Conservation (phyloP, 352 stramenopile genomes). For the Thraustochytrium sp. region DNA sequence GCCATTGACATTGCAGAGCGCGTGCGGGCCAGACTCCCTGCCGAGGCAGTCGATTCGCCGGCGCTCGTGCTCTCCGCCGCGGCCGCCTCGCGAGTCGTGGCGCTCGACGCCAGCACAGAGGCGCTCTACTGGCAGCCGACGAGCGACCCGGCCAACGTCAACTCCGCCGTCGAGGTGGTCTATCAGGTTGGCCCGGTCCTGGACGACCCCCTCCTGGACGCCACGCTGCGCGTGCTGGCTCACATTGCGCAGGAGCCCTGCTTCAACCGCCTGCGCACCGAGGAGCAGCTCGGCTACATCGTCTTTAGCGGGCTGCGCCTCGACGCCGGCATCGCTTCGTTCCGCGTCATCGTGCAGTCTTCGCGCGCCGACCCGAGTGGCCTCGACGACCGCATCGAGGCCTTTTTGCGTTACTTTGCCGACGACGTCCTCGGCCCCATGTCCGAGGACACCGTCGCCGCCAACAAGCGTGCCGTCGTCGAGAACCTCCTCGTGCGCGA, state of each 20-base stretch:
- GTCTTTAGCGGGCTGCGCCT: constrained; percentile 61
- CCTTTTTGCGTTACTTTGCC: constrained; percentile 55
- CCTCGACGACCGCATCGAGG: constrained; percentile 64
- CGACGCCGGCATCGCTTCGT: constrained; percentile 59
- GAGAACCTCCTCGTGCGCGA: background rate
- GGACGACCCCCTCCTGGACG: constrained; percentile 54
- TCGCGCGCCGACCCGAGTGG: constrained; percentile 60
- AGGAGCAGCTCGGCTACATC: constrained; percentile 81
- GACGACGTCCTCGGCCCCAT: background rate
- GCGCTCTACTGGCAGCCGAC: constrained; percentile 59
- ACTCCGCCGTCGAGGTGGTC: constrained; percentile 64
- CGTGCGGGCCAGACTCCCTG: background rate
- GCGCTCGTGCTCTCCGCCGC: background rate
- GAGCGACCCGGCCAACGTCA: constrained; percentile 65
- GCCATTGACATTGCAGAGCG: constrained; percentile 49
- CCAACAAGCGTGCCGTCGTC: background rate
- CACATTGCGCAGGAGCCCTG: constrained; percentile 78
- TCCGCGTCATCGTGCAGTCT: constrained; percentile 70
- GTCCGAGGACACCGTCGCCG: background rate
- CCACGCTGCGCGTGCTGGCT: constrained; percentile 66
- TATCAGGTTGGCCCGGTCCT: constrained; percentile 62
- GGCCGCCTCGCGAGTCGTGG: constrained; percentile 54
- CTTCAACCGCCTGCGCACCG: constrained; percentile 81
- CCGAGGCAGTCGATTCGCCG: no score
- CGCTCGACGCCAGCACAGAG: constrained; percentile 55